Evolutionary conservation across 306 rosid species (phyloP).

Genomic region (Vigna unguiculata): DNA sequence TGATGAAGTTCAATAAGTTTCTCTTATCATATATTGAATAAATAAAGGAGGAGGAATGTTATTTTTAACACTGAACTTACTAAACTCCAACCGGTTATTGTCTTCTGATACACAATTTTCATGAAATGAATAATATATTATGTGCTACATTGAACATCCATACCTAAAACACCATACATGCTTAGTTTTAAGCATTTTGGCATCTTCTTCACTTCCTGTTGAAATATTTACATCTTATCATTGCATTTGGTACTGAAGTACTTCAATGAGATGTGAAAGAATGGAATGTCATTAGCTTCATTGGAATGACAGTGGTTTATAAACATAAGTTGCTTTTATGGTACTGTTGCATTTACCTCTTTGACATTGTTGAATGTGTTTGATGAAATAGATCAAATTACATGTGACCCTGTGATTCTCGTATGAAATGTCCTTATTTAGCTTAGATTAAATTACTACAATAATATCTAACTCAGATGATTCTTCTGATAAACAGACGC

Average conservation of each 20-base stretch:
- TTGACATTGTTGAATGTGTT: slow-evolving; percentile 33
- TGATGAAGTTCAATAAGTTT: slow-evolving; percentile 10
- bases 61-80: background rate
- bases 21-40: background rate
- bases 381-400: slow-evolving; percentile 25
- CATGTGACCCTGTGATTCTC: slow-evolving; percentile 10
- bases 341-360: slow-evolving; percentile 1
- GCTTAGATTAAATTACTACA: slow-evolving; percentile 4
- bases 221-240: background rate
- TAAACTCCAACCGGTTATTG: slow-evolving; percentile 5
- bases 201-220: background rate
- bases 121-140: slow-evolving; percentile 16
- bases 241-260: background rate
- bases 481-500: slow-evolving; percentile 54
- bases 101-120: slow-evolving; percentile 32
- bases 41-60: slow-evolving; percentile 8
- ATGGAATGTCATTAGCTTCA: no score
- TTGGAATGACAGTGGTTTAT: slow-evolving; percentile 1
- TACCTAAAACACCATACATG: slow-evolving; percentile 3
- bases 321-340: slow-evolving; percentile 11
- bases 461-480: slow-evolving; percentile 38
- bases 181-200: background rate
- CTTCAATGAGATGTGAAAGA: no score
- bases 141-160: slow-evolving; percentile 16
- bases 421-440: background rate